Conservation (phyloP, 2,329 filamentous ascomycete species). For the Juglanconis sp. region DNA sequence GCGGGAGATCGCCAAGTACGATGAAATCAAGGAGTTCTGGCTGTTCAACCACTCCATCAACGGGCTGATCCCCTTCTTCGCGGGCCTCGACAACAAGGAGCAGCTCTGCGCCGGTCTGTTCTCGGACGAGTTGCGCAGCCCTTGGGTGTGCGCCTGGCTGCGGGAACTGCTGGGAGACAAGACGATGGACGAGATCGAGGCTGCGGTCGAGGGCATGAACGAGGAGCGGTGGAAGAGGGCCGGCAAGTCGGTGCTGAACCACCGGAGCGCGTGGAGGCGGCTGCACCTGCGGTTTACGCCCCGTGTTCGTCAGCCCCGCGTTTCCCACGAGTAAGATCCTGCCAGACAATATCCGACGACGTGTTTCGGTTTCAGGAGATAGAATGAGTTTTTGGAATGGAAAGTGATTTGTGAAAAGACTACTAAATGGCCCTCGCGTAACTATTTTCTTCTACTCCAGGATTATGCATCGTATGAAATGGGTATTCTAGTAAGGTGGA, state of each 20-base stretch:
- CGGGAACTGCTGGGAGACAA: slow-evolving; percentile 5
- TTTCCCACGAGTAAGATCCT: background rate
- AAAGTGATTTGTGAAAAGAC: no score
- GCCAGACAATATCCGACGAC: no score
- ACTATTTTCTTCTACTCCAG: no score
- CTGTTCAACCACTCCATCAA: slow-evolving; percentile 1
- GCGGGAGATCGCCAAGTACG: slow-evolving; percentile 10
- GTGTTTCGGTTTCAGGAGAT: no score
- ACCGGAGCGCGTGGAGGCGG: background rate
- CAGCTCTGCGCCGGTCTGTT: slow-evolving; percentile 1
- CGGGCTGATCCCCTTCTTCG: background rate
- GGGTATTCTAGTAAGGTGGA: no score
- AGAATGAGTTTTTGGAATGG: no score
- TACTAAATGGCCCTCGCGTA: no score
- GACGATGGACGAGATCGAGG: slow-evolving; percentile 1
- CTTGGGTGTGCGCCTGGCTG: slow-evolving; percentile 13
- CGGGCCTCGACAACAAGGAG: slow-evolving; percentile 7
- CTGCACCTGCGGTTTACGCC: background rate
- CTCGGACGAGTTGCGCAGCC: slow-evolving; percentile 11
- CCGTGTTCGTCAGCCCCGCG: background rate
- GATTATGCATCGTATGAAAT: no score
- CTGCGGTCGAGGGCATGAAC: background rate
- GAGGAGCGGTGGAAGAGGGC: background rate
- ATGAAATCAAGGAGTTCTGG: slow-evolving; percentile 15
- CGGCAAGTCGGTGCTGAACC: background rate